Conservation (phyloP, 805 yeast genomes). For the Clavispora vitiphila region DNA sequence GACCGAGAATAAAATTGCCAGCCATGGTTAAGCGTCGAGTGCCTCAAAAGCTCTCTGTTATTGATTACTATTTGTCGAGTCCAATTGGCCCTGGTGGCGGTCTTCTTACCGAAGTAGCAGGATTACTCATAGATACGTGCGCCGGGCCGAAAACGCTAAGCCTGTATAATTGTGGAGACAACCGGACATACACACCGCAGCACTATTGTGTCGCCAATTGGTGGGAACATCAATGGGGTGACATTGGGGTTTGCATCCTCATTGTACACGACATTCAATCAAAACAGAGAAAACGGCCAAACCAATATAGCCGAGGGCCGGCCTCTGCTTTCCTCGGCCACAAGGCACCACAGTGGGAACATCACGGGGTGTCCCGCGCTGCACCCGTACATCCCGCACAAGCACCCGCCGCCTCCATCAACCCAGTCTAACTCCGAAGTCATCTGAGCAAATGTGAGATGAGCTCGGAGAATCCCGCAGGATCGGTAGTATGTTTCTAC, state of each 20-base stretch:
- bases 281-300: too few species aligned
- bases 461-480: not conserved
- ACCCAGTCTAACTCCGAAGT: not conserved
- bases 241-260: too few species aligned
- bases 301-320: too few species aligned
- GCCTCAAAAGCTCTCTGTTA: too few species aligned
- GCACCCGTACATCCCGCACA: not conserved
- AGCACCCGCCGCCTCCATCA: not conserved
- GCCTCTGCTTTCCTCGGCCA: too few species aligned
- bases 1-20: too few species aligned
- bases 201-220: not conserved
- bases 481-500: not conserved
- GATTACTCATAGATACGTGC: not conserved
- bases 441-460: not conserved
- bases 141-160: not conserved
- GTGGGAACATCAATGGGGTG: too few species aligned
- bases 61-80: too few species aligned
- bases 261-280: not conserved
- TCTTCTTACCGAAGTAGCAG: not conserved
- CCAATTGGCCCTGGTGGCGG: too few species aligned
- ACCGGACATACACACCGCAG: not conserved
- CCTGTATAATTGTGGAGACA: slow-evolving; percentile 1
- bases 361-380: not conserved
- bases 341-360: too few species aligned
- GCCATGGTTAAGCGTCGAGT: too few species aligned